Conservation (phyloP, 2,329 filamentous ascomycete genomes). For the Bipolaris bicolor region DNA sequence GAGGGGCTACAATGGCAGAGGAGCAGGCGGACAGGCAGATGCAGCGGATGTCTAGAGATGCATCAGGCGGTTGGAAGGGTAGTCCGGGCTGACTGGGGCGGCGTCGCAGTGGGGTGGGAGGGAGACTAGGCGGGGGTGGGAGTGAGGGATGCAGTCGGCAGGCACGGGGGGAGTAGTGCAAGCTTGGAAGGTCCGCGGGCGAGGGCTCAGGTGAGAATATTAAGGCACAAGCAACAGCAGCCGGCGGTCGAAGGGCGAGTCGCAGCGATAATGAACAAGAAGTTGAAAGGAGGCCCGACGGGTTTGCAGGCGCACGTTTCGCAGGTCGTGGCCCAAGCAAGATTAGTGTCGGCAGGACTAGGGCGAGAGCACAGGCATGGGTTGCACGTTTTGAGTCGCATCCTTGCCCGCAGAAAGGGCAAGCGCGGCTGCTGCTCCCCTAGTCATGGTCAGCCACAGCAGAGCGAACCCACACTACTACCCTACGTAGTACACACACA, state of each 20-base stretch:
- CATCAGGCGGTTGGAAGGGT: conserved; percentile 26
- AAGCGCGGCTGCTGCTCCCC: conserved; percentile 14
- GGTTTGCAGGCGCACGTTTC: conserved; percentile 33
- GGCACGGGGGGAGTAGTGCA: conserved; percentile 2
- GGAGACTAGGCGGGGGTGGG: conserved; percentile 12
- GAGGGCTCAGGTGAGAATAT: conserved; percentile 7
- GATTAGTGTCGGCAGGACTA: conserved; percentile 16
- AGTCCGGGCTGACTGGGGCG: conserved; percentile 8
- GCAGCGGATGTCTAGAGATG: conserved; percentile 27
- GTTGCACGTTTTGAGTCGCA: conserved; percentile 19
- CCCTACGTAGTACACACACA: too few relatives aligned
- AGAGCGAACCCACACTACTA: too few relatives aligned
- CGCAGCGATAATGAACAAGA: conserved; percentile 6
- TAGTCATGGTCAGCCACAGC: conserved; percentile 6
- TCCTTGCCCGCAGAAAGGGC: conserved; percentile 9
- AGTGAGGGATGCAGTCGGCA: conserved; percentile 6
- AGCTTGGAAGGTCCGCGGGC: not conserved
- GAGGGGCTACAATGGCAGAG: conserved; percentile 37
- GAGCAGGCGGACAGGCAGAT: conserved; percentile 26
- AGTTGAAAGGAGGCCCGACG: conserved; percentile 33
- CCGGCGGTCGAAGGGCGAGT: not conserved
- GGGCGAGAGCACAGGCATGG: conserved; percentile 10
- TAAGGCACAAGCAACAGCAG: conserved; percentile 8
- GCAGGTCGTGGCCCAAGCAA: conserved; percentile 27
- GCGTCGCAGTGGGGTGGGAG: conserved; percentile 15